Percentiles rank a stretch among this genome's conserved stretches.
Evolutionary conservation across 768 basidiomycete species (phyloP).

Genomic region (Boletus sensibilis): DNA sequence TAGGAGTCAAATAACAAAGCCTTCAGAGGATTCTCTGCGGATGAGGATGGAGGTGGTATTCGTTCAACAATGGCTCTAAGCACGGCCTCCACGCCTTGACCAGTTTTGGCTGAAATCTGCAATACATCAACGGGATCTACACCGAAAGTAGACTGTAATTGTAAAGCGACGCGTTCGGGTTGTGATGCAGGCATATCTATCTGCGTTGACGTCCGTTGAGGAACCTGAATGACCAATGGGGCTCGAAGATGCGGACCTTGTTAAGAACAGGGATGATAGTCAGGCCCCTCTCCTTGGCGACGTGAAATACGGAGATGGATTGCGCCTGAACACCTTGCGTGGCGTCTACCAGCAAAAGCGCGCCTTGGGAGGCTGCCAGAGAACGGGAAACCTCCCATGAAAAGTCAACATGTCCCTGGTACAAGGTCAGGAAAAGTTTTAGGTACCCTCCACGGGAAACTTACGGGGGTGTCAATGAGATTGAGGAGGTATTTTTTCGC

Average conservation of each 20-base stretch:
- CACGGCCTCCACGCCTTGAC: constrained; percentile 74
- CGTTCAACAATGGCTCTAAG: constrained; percentile 78
- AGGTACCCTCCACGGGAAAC: constrained; percentile 10
- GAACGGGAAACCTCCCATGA: constrained; percentile 95
- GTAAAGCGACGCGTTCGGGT: constrained; percentile 73
- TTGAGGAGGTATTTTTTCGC: constrained; percentile 75
- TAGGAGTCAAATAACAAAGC: constrained; percentile 93
- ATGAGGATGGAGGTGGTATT: constrained; percentile 76
- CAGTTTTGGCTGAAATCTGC: constrained; percentile 90
- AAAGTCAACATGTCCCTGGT: constrained; percentile 94
- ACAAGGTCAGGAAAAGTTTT: neutral
- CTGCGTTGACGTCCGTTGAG: constrained; percentile 37
- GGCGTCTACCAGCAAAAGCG: constrained; percentile 85
- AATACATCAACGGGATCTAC: constrained; percentile 73
- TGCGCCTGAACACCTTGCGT: constrained; percentile 98
- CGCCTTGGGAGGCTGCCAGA: constrained; percentile 91
- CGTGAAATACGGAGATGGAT: constrained; percentile 91
- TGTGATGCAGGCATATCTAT: constrained; percentile 92
- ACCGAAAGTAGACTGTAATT: constrained; percentile 82
- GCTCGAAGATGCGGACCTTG: constrained; percentile 53
- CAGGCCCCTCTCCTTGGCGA: constrained; percentile 76
- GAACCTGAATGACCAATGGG: neutral
- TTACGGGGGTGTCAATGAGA: constrained; percentile 91
- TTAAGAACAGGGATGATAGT: constrained; percentile 90
- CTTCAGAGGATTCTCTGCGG: constrained; percentile 55